Evolutionary conservation across 495 filamentous ascomycete species (phyloP).

Genomic region (Penicillium lividum): DNA sequence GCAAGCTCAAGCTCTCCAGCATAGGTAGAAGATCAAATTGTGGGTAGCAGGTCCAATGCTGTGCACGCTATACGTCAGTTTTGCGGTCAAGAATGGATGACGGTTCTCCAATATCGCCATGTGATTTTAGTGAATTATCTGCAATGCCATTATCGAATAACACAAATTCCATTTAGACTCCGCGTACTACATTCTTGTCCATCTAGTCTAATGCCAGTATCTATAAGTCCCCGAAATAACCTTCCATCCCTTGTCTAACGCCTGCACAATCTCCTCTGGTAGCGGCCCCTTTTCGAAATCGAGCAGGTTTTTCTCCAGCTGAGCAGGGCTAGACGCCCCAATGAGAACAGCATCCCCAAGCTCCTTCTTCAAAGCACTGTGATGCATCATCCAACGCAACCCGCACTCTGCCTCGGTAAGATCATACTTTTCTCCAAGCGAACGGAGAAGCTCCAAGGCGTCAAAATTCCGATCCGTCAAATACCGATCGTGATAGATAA

Average conservation of each 20-base stretch:
- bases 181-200: too few species aligned
- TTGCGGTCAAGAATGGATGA: too few species aligned
- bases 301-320: conserved; percentile 2
- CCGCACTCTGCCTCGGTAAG: conserved; percentile 1
- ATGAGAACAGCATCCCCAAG: conserved; percentile 1
- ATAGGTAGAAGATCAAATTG: too few species aligned
- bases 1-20: not conserved
- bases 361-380: not conserved
- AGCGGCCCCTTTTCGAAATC: not conserved
- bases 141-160: too few species aligned
- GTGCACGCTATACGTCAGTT: too few species aligned
- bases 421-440: not conserved
- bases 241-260: not conserved
- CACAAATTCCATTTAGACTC: too few species aligned
- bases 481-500: not conserved
- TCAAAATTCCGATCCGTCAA: not conserved
- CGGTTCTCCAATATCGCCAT: too few species aligned
- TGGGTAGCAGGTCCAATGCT: too few species aligned
- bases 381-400: conserved; percentile 1
- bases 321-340: not conserved
- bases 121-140: too few species aligned
- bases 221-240: not conserved
- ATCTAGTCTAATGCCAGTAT: conserved; percentile 4
- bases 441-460: conserved; percentile 1
- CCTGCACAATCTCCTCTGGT: conserved; percentile 1